Conservation (phyloP, 192 early-diverging fungal species). For the Coemansia sp. region DNA sequence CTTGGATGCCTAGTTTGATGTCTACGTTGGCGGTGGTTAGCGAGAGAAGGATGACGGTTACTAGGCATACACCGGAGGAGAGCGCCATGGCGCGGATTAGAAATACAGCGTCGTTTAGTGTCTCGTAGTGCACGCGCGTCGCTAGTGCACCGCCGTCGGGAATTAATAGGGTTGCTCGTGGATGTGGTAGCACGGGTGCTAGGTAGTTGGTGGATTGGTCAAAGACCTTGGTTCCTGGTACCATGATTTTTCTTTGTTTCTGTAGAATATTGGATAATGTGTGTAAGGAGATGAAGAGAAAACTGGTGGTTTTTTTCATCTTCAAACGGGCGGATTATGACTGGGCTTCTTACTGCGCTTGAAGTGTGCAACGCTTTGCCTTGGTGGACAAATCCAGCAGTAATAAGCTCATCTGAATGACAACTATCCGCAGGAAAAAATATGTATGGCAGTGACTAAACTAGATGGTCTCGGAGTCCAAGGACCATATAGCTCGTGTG, state of each 20-base stretch:
- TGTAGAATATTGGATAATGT: too few relatives aligned
- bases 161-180: constrained; percentile 49
- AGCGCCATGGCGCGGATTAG: constrained; percentile 38
- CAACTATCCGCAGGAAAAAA: neutral
- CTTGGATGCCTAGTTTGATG: constrained; percentile 43
- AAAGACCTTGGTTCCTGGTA: neutral
- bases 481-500: too few relatives aligned
- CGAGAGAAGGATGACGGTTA: constrained; percentile 40
- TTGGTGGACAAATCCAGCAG: neutral
- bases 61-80: constrained; percentile 39
- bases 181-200: constrained; percentile 18
- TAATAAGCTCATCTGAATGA: neutral
- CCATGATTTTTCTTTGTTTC: neutral
- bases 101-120: constrained; percentile 56
- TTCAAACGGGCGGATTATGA: too few relatives aligned
- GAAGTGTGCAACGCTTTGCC: neutral
- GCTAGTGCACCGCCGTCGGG: constrained; percentile 50
- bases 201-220: neutral
- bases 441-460: neutral
- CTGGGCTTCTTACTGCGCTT: neutral
- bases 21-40: constrained; percentile 50
- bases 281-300: neutral
- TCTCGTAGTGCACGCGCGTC: constrained; percentile 57
- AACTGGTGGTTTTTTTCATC: too few relatives aligned
- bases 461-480: too few relatives aligned